A percentile compares a stretch with the other conserved stretches of the same genome.
Evolutionary conservation across 805 yeast species (phyloP).

Genomic region (Priceomyces fermenticarens): DNA sequence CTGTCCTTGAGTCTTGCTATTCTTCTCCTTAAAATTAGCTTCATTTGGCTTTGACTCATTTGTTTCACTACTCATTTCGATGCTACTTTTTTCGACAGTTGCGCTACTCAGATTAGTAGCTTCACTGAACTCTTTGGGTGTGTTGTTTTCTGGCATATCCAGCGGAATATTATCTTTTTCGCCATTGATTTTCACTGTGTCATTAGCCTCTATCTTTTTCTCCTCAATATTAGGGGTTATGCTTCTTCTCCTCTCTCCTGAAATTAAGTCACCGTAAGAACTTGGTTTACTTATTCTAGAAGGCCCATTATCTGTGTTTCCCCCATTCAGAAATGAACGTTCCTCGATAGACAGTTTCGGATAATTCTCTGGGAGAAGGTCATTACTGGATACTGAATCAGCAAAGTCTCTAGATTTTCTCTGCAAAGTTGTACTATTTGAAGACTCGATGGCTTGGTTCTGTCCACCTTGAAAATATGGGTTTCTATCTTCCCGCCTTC

Average conservation of each 20-base stretch:
- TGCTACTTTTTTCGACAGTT: neutral
- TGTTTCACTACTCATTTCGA: neutral
- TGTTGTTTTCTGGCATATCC: neutral
- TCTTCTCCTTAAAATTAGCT: neutral
- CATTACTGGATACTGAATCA: too few species aligned
- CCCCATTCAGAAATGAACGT: neutral
- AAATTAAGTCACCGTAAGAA: too few species aligned
- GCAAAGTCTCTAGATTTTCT: too few species aligned
- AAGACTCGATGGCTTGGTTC: constrained; percentile 1
- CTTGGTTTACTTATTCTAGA: neutral
- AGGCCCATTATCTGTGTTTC: neutral
- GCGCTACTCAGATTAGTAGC: neutral
- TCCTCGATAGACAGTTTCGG: neutral
- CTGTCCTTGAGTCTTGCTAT: neutral
- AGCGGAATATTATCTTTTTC: neutral
- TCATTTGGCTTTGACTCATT: neutral
- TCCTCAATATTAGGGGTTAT: neutral
- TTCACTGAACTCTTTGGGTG: neutral
- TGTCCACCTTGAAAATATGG: neutral
- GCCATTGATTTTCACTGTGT: neutral
- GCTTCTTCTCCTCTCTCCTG: too few species aligned
- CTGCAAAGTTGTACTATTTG: neutral
- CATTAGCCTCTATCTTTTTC: neutral
- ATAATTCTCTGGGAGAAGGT: too few species aligned
- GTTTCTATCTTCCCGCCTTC: constrained; percentile 8